Percentiles rank a stretch among this genome's conserved stretches.
Conservation (phyloP, 129 eudicot genomes). For the Ambrosia artemisiifolia region DNA sequence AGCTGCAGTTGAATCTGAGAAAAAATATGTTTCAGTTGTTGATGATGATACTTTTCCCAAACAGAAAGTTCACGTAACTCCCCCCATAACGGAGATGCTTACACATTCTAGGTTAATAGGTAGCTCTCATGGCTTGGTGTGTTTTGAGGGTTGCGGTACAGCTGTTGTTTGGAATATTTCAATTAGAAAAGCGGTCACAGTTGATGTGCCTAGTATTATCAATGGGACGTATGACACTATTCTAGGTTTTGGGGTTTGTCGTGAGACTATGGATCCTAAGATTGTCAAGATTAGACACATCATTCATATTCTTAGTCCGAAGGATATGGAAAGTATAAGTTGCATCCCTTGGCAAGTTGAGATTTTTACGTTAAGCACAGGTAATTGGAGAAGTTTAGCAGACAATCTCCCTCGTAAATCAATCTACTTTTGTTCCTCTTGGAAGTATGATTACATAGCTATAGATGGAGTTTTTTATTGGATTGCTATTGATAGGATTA, state of each 20-base stretch:
- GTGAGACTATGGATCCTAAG: slow-evolving; percentile 7
- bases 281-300: slow-evolving; percentile 35
- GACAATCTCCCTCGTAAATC: too few species aligned
- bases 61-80: too few species aligned
- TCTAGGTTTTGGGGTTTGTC: slow-evolving; percentile 48
- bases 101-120: neutral
- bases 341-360: neutral
- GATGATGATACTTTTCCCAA: too few species aligned
- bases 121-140: slow-evolving; percentile 36
- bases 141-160: slow-evolving; percentile 26
- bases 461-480: too few species aligned
- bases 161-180: slow-evolving; percentile 42
- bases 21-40: neutral
- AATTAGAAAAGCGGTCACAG: neutral
- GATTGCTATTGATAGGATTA: too few species aligned
- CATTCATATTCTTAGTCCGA: neutral
- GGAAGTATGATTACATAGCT: too few species aligned
- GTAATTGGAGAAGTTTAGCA: too few species aligned
- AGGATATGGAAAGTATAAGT: neutral
- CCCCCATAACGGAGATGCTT: too few species aligned
- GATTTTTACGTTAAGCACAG: too few species aligned
- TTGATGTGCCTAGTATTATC: neutral
- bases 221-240: neutral
- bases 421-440: too few species aligned
- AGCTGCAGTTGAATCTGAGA: too few species aligned